These are phyloP conservation scores for Pittosporum tobira DNA, from an alignment of 129 eudicot genomes.

Conservation along the genomic window DNA sequence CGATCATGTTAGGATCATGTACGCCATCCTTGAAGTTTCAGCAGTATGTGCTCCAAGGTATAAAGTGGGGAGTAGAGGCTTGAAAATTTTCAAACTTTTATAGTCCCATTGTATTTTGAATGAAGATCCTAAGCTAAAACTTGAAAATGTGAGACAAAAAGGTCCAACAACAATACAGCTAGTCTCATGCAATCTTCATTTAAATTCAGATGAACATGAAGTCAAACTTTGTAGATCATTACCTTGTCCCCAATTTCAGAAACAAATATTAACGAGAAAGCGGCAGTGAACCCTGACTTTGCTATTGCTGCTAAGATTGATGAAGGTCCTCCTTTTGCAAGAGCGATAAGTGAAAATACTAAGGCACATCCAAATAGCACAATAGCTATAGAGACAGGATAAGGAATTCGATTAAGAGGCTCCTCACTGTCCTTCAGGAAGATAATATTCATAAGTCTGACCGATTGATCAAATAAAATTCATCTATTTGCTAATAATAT, in stretches of 20 bases:
- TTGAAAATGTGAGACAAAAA: too few species aligned
- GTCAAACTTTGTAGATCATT: conserved; percentile 4
- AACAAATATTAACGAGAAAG: conserved; percentile 75
- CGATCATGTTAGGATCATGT: not conserved
- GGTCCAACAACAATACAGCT: not conserved
- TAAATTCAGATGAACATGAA: not conserved
- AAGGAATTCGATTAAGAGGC: conserved; percentile 57
- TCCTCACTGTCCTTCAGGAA: conserved; percentile 47
- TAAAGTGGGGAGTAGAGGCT: not conserved
- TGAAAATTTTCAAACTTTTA: too few species aligned
- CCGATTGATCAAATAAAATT: not conserved
- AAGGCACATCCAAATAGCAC: conserved; percentile 72
- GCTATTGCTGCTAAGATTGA: conserved; percentile 71
- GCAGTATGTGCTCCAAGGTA: too few species aligned
- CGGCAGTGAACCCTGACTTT: conserved; percentile 97
- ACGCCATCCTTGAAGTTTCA: not conserved
- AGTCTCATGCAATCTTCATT: not conserved
- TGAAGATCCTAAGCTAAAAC: too few species aligned
- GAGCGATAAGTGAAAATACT: conserved; percentile 55
- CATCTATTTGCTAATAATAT: too few species aligned
- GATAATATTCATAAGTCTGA: conserved; percentile 11
- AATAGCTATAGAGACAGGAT: conserved; percentile 69
- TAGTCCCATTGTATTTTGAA: not conserved
- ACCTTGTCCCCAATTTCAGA: conserved; percentile 99
- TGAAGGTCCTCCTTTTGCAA: conserved; percentile 73